These are phyloP conservation scores for Colletotrichum cuscutae DNA, from an alignment of 2,329 filamentous ascomycete genomes.

Conservation along the genomic window DNA sequence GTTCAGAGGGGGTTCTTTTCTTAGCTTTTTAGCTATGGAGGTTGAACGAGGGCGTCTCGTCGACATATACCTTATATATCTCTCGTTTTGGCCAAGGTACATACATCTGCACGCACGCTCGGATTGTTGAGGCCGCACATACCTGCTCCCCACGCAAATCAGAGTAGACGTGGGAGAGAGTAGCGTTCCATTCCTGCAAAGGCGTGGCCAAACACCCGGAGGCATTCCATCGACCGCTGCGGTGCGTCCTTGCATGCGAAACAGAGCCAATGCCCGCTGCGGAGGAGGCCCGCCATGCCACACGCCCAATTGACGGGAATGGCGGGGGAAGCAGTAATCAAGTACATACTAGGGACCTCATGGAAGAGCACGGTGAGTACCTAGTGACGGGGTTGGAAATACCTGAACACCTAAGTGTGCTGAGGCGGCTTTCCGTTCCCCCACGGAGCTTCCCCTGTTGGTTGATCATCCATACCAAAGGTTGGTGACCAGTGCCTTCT, in stretches of 20 bases:
- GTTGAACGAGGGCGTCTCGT: neutral
- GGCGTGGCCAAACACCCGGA: constrained; percentile 8
- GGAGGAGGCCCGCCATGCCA: constrained; percentile 7
- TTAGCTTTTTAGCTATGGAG: neutral
- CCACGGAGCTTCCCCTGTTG: constrained; percentile 8
- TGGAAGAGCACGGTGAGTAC: neutral
- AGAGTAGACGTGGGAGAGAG: too few relatives aligned
- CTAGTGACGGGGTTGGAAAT: neutral
- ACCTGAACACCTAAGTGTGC: neutral
- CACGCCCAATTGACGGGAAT: constrained; percentile 16
- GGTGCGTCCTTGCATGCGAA: constrained; percentile 22
- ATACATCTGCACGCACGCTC: neutral
- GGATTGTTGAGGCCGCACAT: constrained; percentile 26
- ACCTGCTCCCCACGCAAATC: constrained; percentile 7
- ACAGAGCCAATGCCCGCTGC: constrained; percentile 22
- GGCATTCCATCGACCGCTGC: constrained; percentile 21
- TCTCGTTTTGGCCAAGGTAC: too few relatives aligned
- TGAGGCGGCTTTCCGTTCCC: constrained; percentile 4
- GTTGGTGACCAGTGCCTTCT: neutral
- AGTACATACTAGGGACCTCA: neutral
- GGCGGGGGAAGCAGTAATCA: constrained; percentile 17
- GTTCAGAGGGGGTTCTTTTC: too few relatives aligned
- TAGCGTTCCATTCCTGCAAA: constrained; percentile 12
- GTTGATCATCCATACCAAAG: neutral
- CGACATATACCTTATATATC: constrained; percentile 2